phyloP scores from a whole-genome alignment of 352 stramenopile species.

The Globisporangium alternatum region DNA sequence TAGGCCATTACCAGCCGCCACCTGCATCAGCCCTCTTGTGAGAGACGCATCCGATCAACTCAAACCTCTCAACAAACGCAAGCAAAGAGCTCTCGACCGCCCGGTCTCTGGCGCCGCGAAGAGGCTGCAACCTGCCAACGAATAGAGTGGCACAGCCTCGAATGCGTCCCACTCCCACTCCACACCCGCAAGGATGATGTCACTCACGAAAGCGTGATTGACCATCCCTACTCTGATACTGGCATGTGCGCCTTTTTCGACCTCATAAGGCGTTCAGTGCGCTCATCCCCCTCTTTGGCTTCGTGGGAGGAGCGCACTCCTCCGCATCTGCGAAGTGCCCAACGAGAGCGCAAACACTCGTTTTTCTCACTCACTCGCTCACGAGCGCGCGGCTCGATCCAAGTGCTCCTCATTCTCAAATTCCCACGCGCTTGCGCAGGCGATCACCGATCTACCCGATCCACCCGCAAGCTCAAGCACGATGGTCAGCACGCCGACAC shows the following conservation, averaged over 20 bases:
- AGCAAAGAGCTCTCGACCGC: neutral
- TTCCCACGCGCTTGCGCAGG: constrained; percentile 8
- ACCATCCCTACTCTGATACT: neutral
- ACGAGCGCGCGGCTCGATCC: neutral
- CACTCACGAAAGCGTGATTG: neutral
- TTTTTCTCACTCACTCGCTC: constrained; percentile 5
- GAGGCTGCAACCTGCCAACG: constrained; percentile 16
- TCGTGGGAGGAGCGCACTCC: neutral
- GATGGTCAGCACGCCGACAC: constrained; percentile 2
- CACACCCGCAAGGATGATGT: neutral
- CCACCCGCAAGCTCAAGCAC: neutral
- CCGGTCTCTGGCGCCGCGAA: constrained; percentile 4
- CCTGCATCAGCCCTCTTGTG: no score
- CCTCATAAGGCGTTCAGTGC: constrained; percentile 2
- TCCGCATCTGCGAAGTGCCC: constrained; percentile 8
- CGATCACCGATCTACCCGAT: neutral
- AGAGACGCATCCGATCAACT: neutral
- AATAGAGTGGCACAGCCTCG: constrained; percentile 15
- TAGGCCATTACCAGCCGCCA: no score
- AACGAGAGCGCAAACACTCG: constrained; percentile 1
- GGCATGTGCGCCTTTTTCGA: constrained; percentile 1
- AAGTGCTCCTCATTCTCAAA: constrained; percentile 3
- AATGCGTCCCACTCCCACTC: constrained; percentile 2
- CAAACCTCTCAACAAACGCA: no score
- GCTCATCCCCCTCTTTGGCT: neutral